These are phyloP conservation scores for Leccinum truebloodii DNA, from an alignment of 768 basidiomycete genomes.

Conservation along the genomic window DNA sequence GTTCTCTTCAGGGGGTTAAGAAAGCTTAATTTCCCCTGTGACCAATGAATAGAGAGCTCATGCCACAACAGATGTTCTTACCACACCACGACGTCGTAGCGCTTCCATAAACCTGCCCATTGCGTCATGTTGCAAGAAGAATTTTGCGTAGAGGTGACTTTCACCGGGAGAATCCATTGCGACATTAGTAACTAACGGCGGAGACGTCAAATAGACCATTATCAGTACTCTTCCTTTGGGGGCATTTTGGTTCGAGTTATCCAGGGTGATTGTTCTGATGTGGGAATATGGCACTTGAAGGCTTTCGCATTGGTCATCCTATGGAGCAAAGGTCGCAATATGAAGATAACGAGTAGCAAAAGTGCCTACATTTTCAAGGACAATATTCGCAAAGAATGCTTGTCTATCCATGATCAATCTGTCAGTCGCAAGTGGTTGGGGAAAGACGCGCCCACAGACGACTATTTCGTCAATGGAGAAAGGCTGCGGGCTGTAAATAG, in stretches of 20 bases:
- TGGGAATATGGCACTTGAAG: slow-evolving; percentile 45
- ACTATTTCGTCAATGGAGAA: slow-evolving; percentile 46
- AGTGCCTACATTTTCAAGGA: slow-evolving; percentile 22
- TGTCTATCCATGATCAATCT: slow-evolving; percentile 53
- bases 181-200: slow-evolving; percentile 41
- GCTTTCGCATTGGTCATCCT: slow-evolving; percentile 55
- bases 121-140: slow-evolving; percentile 38
- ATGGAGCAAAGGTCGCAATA: slow-evolving; percentile 9
- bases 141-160: slow-evolving; percentile 34
- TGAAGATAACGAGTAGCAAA: not conserved
- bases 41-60: slow-evolving; percentile 4
- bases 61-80: slow-evolving; percentile 26
- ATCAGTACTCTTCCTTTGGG: slow-evolving; percentile 28
- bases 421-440: slow-evolving; percentile 40
- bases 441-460: slow-evolving; percentile 36
- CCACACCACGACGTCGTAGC: slow-evolving; percentile 48
- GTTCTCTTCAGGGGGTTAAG: slow-evolving; percentile 22
- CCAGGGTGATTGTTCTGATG: slow-evolving; percentile 28
- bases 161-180: slow-evolving; percentile 22
- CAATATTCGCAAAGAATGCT: slow-evolving; percentile 53
- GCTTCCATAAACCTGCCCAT: slow-evolving; percentile 42
- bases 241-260: slow-evolving; percentile 23
- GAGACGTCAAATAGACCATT: slow-evolving; percentile 33
- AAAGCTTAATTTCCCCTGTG: slow-evolving; percentile 33
- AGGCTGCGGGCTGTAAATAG: slow-evolving; percentile 54